phyloP scores from a whole-genome alignment of 2,329 filamentous ascomycete genomes.

The Aspergillus neoniger region DNA sequence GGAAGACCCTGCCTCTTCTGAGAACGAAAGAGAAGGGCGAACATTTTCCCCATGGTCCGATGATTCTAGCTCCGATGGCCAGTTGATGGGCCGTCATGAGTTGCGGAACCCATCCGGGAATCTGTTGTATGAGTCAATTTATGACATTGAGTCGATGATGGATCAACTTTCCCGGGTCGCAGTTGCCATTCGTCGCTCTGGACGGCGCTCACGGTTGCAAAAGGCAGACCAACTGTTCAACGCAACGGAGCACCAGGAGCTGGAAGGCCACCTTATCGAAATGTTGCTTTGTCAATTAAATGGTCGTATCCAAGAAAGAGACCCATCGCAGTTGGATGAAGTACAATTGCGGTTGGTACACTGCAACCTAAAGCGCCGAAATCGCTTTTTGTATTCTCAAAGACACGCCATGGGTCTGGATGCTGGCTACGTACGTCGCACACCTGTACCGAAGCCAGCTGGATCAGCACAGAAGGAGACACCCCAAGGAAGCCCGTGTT shows the following conservation, averaged over 20 bases:
- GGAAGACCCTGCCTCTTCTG: neutral
- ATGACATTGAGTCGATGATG: conserved; percentile 9
- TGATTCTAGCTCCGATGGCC: neutral
- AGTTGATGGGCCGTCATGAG: neutral
- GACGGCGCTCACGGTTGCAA: conserved; percentile 1
- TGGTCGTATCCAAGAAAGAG: neutral
- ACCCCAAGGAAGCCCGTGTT: neutral
- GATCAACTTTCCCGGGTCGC: conserved; percentile 14
- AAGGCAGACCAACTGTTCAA: conserved; percentile 12
- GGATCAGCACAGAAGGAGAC: neutral
- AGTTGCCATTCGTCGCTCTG: conserved; percentile 12
- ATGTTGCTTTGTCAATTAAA: neutral
- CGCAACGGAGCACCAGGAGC: neutral
- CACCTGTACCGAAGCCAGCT: neutral
- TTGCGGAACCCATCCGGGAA: neutral
- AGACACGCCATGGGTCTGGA: conserved; percentile 8
- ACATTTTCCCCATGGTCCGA: neutral
- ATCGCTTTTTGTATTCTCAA: conserved; percentile 18
- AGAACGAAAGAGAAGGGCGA: neutral
- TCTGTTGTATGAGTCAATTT: conserved; percentile 5
- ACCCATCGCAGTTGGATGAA: neutral
- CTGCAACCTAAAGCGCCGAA: conserved; percentile 12
- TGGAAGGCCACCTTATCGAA: no score
- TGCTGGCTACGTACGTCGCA: neutral
- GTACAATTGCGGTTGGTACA: conserved; percentile 12